A percentile compares a stretch with the other conserved stretches of the same genome.
phyloP scores from a whole-genome alignment of 148 eudicot species.

The Drosera capensis region DNA sequence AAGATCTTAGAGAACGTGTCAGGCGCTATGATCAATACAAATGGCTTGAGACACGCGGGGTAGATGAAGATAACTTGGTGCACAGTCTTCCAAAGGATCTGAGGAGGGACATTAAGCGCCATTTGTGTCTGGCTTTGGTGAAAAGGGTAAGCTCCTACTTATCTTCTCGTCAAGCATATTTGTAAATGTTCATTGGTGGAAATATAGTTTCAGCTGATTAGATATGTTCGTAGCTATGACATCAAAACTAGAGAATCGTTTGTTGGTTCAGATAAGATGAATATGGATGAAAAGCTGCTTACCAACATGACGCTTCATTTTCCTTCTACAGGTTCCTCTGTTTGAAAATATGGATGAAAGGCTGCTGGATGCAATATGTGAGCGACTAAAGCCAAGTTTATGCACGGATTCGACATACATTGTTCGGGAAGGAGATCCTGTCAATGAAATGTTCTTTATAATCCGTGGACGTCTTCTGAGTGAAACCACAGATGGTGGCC shows the following conservation, averaged over 20 bases:
- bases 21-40: conserved; percentile 13
- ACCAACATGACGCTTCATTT: neutral
- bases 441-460: conserved; percentile 88
- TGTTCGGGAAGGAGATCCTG: conserved; percentile 92
- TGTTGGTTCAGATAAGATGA: neutral
- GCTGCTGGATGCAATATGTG: conserved; percentile 87
- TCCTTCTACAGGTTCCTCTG: conserved; percentile 54
- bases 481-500: conserved; percentile 91
- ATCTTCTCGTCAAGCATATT: neutral
- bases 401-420: conserved; percentile 74
- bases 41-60: conserved; percentile 14
- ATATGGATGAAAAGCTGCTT: neutral
- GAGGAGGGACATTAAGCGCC: conserved; percentile 12
- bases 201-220: neutral
- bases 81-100: conserved; percentile 10
- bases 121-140: conserved; percentile 13
- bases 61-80: conserved; percentile 11
- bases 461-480: conserved; percentile 87
- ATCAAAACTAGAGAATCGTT: too few species aligned
- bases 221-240: neutral
- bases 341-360: conserved; percentile 97
- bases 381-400: conserved; percentile 76
- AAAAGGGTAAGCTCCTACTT: conserved; percentile 8
- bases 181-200: neutral
- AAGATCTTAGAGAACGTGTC: conserved; percentile 13